A percentile compares a stretch with the other conserved stretches of the same genome.
Conservation (phyloP, 306 rosid species). For the Purshia tridentata region DNA sequence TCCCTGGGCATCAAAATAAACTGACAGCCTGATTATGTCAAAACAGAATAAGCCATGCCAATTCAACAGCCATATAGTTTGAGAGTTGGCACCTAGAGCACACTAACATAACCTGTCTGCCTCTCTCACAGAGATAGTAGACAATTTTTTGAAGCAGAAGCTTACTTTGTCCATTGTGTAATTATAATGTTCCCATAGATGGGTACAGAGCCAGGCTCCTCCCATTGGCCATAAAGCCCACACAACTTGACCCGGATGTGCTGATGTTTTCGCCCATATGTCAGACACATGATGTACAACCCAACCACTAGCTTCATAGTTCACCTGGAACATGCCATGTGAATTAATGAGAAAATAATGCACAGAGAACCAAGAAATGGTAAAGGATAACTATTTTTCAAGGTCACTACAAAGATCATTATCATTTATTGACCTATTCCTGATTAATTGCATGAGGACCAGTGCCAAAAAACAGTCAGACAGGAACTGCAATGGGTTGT, state of each 20-base stretch:
- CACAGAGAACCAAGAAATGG: not conserved
- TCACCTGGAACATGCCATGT: conserved; percentile 58
- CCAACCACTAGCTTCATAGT: conserved; percentile 88
- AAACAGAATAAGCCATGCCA: not conserved
- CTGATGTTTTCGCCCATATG: conserved; percentile 89
- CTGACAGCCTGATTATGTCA: no score
- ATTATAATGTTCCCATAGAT: conserved; percentile 93
- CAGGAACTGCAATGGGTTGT: no score
- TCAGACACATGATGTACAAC: conserved; percentile 95
- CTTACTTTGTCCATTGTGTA: conserved; percentile 88
- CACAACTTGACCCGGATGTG: conserved; percentile 83
- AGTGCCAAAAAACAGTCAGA: not conserved
- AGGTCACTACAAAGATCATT: not conserved
- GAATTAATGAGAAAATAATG: conserved; percentile 11
- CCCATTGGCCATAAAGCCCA: conserved; percentile 99
- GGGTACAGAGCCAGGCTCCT: conserved; percentile 90
- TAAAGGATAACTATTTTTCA: not conserved
- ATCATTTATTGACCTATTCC: not conserved
- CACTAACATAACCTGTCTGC: not conserved
- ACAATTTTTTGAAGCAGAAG: conserved; percentile 21
- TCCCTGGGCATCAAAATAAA: no score
- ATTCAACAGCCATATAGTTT: not conserved
- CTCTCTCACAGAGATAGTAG: no score
- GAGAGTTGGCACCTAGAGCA: not conserved
- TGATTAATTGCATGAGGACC: not conserved